Evolutionary conservation across 495 filamentous ascomycete species (phyloP).

Genomic region (Neurospora sp.): DNA sequence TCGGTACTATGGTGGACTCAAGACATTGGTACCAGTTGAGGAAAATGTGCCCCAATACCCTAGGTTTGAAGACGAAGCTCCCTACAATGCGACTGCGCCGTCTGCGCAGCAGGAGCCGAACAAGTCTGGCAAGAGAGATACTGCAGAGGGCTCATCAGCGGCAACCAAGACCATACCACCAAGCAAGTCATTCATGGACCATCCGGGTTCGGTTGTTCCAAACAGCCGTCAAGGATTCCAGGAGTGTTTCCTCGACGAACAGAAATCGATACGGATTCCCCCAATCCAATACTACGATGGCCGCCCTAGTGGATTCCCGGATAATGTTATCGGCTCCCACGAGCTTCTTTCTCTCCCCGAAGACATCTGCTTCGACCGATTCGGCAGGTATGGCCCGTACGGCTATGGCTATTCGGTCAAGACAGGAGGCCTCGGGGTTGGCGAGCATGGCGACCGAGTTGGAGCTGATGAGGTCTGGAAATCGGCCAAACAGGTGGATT

Average conservation of each 20-base stretch:
- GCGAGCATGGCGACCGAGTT: conserved; percentile 68
- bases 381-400: conserved; percentile 80
- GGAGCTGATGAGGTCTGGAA: conserved; percentile 67
- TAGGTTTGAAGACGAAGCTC: conserved; percentile 36
- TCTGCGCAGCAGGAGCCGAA: conserved; percentile 11
- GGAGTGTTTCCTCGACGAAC: conserved; percentile 67
- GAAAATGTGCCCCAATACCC: conserved; percentile 72
- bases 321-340: conserved; percentile 73
- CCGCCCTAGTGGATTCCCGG: conserved; percentile 70
- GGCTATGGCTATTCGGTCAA: conserved; percentile 72
- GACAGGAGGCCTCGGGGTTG: conserved; percentile 70
- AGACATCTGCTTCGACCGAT: conserved; percentile 90
- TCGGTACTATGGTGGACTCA: conserved; percentile 76
- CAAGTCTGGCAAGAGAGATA: background rate
- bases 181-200: conserved; percentile 58
- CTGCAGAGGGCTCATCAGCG: conserved; percentile 59
- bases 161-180: conserved; percentile 59
- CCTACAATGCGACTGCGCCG: conserved; percentile 22
- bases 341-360: conserved; percentile 68
- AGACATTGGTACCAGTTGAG: conserved; percentile 48
- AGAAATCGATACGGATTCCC: conserved; percentile 54
- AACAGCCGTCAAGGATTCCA: conserved; percentile 41
- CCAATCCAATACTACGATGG: conserved; percentile 60
- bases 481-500: conserved; percentile 58
- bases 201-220: conserved; percentile 45